Conservation (phyloP, 805 yeast genomes). For the Brettanomyces sp. region DNA sequence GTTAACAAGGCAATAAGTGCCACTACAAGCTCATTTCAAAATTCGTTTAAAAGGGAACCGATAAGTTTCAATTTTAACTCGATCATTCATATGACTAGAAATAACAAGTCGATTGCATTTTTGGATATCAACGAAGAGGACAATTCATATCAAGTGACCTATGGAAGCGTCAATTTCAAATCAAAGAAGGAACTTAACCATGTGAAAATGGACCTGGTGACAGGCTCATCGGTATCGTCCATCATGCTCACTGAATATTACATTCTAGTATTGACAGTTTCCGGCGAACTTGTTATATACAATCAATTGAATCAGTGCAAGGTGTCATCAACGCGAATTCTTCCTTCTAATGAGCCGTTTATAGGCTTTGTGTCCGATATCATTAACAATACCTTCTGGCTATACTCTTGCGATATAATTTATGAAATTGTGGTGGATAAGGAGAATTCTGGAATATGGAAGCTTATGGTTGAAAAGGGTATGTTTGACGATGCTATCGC, state of each 20-base stretch:
- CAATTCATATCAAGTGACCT: conserved; percentile 9
- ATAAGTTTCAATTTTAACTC: conserved; percentile 12
- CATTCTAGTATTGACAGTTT: conserved; percentile 35
- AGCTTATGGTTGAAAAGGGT: conserved; percentile 38
- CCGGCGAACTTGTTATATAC: conserved; percentile 30
- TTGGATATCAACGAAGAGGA: conserved; percentile 14
- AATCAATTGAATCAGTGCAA: conserved; percentile 44
- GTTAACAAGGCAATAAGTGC: conserved; percentile 5
- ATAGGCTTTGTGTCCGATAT: conserved; percentile 44
- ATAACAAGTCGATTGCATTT: conserved; percentile 11
- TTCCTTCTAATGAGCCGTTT: conserved; percentile 25
- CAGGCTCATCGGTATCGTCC: conserved; percentile 20
- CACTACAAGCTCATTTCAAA: conserved; percentile 5
- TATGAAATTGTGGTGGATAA: conserved; percentile 64
- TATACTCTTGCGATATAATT: conserved; percentile 48
- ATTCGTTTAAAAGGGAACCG: conserved; percentile 16
- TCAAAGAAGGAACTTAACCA: conserved; percentile 14
- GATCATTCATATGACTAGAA: conserved; percentile 6
- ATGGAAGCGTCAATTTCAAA: conserved; percentile 12
- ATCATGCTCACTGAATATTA: conserved; percentile 46
- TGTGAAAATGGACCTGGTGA: conserved; percentile 5
- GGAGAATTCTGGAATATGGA: conserved; percentile 74
- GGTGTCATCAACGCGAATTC: conserved; percentile 27
- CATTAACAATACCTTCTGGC: conserved; percentile 60
- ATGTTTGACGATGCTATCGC: conserved; percentile 60